Percentiles rank a stretch among this genome's conserved stretches.
Evolutionary conservation across 2,329 filamentous ascomycete genomes (phyloP).

Genomic region (Lachnellula cervina): DNA sequence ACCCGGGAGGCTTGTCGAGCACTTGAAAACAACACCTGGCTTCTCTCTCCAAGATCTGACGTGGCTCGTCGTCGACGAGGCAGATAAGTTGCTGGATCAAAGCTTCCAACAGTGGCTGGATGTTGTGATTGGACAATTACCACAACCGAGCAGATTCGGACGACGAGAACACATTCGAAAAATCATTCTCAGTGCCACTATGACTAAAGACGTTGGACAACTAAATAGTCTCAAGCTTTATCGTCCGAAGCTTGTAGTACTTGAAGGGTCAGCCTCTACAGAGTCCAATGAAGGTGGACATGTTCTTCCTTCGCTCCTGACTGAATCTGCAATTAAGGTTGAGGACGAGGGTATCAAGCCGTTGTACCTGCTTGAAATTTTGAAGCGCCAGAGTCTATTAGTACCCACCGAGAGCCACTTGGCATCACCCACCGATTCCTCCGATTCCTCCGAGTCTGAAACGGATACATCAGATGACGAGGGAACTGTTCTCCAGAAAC

Average conservation of each 20-base stretch:
- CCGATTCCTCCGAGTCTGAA: slow-evolving; percentile 20
- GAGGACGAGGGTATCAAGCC: slow-evolving; percentile 70
- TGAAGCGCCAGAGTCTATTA: slow-evolving; percentile 52
- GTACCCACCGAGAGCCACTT: slow-evolving; percentile 12
- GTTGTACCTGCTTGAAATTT: slow-evolving; percentile 74
- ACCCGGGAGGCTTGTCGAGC: slow-evolving; percentile 86
- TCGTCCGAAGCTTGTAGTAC: slow-evolving; percentile 69
- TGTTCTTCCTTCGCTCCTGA: slow-evolving; percentile 57
- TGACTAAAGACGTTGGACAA: slow-evolving; percentile 81
- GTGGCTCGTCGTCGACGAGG: slow-evolving; percentile 92
- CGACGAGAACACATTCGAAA: slow-evolving; percentile 55
- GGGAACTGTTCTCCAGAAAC: slow-evolving; percentile 2
- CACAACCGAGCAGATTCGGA: slow-evolving; percentile 7
- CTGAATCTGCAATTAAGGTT: slow-evolving; percentile 64
- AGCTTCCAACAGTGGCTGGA: slow-evolving; percentile 90
- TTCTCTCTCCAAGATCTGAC: slow-evolving; percentile 74
- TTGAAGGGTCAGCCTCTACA: slow-evolving; percentile 48
- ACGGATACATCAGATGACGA: slow-evolving; percentile 8
- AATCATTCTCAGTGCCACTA: slow-evolving; percentile 83
- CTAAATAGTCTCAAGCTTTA: slow-evolving; percentile 67
- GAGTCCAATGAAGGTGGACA: slow-evolving; percentile 36
- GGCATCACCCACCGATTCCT: slow-evolving; percentile 23
- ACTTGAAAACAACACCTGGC: slow-evolving; percentile 76
- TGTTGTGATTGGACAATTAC: slow-evolving; percentile 58
- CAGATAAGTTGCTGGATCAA: slow-evolving; percentile 84